Conservation (phyloP, 164 flowering plant genomes). For the Chloranthus sessilifolius region DNA sequence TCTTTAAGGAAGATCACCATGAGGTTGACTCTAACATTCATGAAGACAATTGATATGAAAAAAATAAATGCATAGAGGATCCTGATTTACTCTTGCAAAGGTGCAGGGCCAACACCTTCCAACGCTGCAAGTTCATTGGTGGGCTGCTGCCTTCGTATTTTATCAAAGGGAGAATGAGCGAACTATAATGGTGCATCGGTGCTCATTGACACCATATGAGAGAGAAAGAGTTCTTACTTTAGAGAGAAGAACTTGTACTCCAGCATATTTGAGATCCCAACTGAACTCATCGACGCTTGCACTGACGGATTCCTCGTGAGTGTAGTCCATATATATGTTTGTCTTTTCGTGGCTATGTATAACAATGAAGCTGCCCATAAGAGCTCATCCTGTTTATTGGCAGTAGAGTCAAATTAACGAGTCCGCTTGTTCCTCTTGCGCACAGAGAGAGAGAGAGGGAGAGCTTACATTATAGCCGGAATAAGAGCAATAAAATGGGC, state of each 20-base stretch:
- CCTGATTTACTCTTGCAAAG: no score
- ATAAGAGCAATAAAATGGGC: conserved; percentile 93
- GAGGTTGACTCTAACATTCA: no score
- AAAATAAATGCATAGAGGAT: no score
- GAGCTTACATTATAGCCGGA: conserved; percentile 75
- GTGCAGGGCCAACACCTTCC: no score
- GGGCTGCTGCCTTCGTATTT: no score
- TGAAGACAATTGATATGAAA: no score
- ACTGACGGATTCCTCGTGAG: conserved; percentile 55
- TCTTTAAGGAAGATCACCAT: no score
- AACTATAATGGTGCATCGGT: no score
- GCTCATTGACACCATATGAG: no score
- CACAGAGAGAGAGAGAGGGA: not conserved
- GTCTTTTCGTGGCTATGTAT: conserved; percentile 49
- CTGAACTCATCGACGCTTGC: conserved; percentile 67
- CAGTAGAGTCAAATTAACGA: no score
- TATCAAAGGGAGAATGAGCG: no score
- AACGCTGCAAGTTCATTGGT: no score
- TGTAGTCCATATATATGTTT: conserved; percentile 36
- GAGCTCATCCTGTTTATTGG: conserved; percentile 83
- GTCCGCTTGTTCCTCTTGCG: not conserved
- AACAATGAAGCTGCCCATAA: conserved; percentile 97
- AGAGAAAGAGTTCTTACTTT: conserved; percentile 27
- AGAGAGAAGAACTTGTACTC: conserved; percentile 68
- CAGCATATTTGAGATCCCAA: conserved; percentile 98